Conservation (phyloP, 1,284 basidiomycete species). For the Heterobasidion irregulare region DNA sequence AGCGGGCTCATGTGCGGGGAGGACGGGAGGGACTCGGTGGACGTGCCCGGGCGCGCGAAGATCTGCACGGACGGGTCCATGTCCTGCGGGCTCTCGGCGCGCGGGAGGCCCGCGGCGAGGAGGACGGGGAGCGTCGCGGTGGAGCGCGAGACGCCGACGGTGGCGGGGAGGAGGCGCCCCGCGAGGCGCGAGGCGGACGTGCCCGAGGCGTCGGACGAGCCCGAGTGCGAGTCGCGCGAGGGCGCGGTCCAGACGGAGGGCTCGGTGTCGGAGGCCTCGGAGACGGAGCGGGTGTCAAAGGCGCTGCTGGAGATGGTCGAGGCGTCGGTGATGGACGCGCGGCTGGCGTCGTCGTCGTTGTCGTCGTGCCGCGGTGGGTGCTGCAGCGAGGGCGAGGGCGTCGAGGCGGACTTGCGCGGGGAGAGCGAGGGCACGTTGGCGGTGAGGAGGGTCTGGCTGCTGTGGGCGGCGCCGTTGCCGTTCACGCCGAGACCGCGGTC, state of each 20-base stretch:
- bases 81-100: constrained; percentile 18
- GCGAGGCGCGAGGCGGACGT: background rate
- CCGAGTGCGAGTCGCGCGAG: constrained; percentile 4
- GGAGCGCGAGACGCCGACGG: constrained; percentile 21
- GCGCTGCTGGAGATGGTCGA: constrained; percentile 5
- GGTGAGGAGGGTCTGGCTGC: background rate
- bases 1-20: constrained; percentile 14
- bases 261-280: constrained; percentile 6
- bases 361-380: background rate
- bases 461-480: background rate
- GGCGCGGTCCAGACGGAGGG: constrained; percentile 4
- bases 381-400: background rate
- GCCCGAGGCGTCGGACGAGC: constrained; percentile 2
- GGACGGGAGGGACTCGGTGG: constrained; percentile 55
- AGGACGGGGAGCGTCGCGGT: constrained; percentile 27
- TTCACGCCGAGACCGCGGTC: background rate
- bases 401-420: constrained; percentile 4
- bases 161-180: background rate
- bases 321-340: constrained; percentile 3
- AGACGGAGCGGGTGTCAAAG: constrained; percentile 8
- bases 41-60: constrained; percentile 63
- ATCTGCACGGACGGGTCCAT: constrained; percentile 50
- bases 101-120: constrained; percentile 10
- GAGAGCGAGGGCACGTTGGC: background rate
- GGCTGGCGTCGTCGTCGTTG: constrained; percentile 6